Base-by-base conservation (phyloP, 805 yeast genomes). In the Candida oleophila region DNA sequence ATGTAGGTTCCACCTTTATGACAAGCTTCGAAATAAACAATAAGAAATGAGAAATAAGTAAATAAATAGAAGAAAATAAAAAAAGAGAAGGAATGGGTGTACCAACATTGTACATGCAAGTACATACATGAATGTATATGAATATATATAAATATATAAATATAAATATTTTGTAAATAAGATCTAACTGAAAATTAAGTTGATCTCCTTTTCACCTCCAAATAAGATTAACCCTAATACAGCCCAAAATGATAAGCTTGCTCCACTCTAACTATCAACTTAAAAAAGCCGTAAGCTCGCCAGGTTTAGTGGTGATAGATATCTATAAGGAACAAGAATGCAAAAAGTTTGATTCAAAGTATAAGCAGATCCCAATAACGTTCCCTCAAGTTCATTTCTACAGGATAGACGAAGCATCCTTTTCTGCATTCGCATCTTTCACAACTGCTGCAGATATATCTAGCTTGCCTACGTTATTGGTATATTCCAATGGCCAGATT, bases 291-390 rank as follows among this genome's bases (percentile, higher is more conserved):
- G 43, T 28, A 16, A 19, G 34, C 32, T 16, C 21, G 15, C 22
- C 43, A 3, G 43, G 43, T 20, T 20, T 41, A 4, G 43, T 41
- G 15, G 43, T 41, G n/a, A 41, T 41, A 11, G 43, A 41, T 15
- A 21, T 41, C 16, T 41, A 41, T 20, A 28, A 30, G 22, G 43
- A 41, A 41, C 32, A 16, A 16, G 37, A 32, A 16, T 41, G 43
- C 22, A 28, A 41, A 12, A 25, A 41, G 8, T 30, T 41, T n/a
- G 22, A 28, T 20, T 28, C 35, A 28, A 30, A 18, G n/a, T 41
- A 41, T 21, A 32, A 30, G 35, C 11, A 16, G 5, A n/a, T 41
- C 30, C 43, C 43, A 18, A 20, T 22, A 19, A 25, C 22, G 12
- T 41, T 28, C 22, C 36, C 43, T 3, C 18, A 41, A 5, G 36